Evolutionary conservation across 2,329 filamentous ascomycete genomes (phyloP).

Genomic region (Ophiostoma sp.): DNA sequence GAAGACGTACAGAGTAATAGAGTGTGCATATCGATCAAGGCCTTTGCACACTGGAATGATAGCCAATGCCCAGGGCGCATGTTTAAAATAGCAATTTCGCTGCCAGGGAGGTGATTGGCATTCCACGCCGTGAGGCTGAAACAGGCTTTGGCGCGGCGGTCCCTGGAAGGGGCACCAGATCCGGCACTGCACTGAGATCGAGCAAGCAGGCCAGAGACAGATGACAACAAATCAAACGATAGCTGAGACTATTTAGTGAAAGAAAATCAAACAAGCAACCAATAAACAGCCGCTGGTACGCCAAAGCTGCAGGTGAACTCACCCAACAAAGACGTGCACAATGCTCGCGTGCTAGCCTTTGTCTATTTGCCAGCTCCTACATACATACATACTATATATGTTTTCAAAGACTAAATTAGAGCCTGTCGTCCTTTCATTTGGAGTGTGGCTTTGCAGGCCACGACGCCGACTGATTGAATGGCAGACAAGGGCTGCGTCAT

Average conservation of each 20-base stretch:
- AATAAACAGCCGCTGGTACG: neutral
- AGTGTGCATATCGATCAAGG: neutral
- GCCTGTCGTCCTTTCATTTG: neutral
- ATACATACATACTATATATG: too few species aligned
- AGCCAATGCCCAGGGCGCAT: neutral
- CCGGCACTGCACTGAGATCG: neutral
- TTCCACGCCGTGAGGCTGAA: slow-evolving; percentile 19
- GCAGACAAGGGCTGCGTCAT: slow-evolving; percentile 2
- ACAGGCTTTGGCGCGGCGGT: slow-evolving; percentile 17
- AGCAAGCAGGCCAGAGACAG: neutral
- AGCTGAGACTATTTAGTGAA: neutral
- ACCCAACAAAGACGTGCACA: neutral
- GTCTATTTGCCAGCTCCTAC: neutral
- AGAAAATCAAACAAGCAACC: neutral
- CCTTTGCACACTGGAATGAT: neutral
- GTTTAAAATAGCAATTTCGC: neutral
- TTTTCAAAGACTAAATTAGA: too few species aligned
- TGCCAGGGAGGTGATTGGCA: slow-evolving; percentile 19
- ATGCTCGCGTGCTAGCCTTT: neutral
- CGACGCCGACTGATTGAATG: neutral
- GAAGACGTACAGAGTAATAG: neutral
- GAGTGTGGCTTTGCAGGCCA: neutral
- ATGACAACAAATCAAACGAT: neutral
- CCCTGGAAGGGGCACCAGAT: slow-evolving; percentile 7
- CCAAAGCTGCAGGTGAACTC: neutral